Base-by-base conservation (phyloP, 2,329 filamentous ascomycete species). In the Teratosphaeria nubilosa region DNA sequence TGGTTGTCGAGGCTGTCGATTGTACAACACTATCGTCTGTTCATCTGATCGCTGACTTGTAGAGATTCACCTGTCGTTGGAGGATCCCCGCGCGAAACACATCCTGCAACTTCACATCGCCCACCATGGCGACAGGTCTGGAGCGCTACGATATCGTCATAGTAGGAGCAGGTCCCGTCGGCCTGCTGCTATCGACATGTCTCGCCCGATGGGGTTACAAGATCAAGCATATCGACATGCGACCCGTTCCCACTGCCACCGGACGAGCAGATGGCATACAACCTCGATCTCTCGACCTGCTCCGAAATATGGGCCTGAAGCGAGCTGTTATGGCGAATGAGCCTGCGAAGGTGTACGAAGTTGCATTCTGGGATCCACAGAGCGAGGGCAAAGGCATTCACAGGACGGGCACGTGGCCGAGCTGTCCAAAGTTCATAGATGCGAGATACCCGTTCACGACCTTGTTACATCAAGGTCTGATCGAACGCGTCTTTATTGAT, bases 171-270 rank as follows among this genome's bases (percentile, higher is more conserved):
- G 91, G 91, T 16, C 91, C 91, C 3, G 90, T 91, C 48, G 91
- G 91, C 57, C 82, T 96, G 59, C 86, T 95, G 75, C 81, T 96
- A 25, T 94, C 90, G 9, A 91, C 91, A 31, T 92, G 88, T 70
- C 82, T 96, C 61, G 88, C 90, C 60, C 82, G 91, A 77, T 96
- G 91, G 90, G 91, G 91, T 22, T 96, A 96, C 79, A 90, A 85
- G 73, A 90, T 96, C 74, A 95, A 92, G 78, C 90, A 96, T 75
- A 90, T 96, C 69, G 91, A 96, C 76, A 95, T 95, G 75, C 82
- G 91, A 59, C 80, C 90, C 1, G 88, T 92, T 68, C 91, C 91
- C 16, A 96, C 91, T 13, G 77, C 84, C 2, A 95, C 90, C 22
- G 91, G 91, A 56, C 88, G 91, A 63, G 91, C 91, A 58, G 91